Base-by-base conservation (phyloP, 345 rosid genomes). In the Gynandropsis gynandra region DNA sequence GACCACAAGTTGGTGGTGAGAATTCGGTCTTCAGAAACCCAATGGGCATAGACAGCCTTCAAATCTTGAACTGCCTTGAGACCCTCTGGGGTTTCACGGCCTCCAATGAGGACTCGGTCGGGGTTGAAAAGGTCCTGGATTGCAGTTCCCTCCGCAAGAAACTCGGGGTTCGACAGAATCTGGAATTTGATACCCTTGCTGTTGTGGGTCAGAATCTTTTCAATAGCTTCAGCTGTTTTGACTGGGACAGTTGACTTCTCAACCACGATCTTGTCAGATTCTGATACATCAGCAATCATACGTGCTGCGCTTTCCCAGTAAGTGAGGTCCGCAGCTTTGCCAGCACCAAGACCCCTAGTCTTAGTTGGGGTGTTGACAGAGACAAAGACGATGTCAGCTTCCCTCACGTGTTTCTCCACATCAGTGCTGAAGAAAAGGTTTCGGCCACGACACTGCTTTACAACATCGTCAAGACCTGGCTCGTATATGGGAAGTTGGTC, bases 251-350 rank as follows among this genome's bases (percentile, higher is more conserved):
- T 87, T 1, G 96, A 87, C 64, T 87, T 87, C 85, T 87, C 96
- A 50, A 87, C 96, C 0, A 87, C 96, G 53, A 87, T 81, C 63
- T 87, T 87, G 68, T 84, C 76, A 14, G 96, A 84, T 52, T 74
- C 81, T 0, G 96, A 84, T 3, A 87, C 96, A 60, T 87, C 96
- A 9, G 96, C 94, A n/a, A 87, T 87, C 80, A 82, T 82, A 13
- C 96, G 85, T 42, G 96, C 96, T 6, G 96, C 94, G 18, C 94
- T 83, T 67, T 87, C 96, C 96, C 96, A 87, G 58, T 87, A 87
- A 9, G 96, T 87, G 58, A 87, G 87, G 65, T 87, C 96, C 2
- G 96, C 96, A 52, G 96, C 96, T 69, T 87, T 87, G 1, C 96
- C 96, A 52, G 96, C 96, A 44, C 96, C 96, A 48, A 87, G 87